A percentile compares a stretch with the other conserved stretches of the same genome.
These are phyloP conservation scores for Lachnellula willkommii DNA, from an alignment of 2,329 filamentous ascomycete species.

Conservation along the genomic window DNA sequence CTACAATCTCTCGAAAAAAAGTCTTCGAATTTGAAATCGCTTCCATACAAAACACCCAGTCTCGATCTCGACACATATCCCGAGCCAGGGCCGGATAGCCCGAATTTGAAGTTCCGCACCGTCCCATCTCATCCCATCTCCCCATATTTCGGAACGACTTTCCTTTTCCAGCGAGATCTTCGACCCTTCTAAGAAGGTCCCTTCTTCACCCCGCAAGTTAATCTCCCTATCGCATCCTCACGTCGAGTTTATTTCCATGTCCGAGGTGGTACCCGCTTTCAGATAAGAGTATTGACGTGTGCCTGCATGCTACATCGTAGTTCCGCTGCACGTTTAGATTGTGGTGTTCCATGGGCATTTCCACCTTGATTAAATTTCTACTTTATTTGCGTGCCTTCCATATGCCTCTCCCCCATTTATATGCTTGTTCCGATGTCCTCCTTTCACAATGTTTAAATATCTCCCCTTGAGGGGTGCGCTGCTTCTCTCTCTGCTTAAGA, in stretches of 20 bases:
- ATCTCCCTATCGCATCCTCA: background rate
- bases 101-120: background rate
- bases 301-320: background rate
- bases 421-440: background rate
- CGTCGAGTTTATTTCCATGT: background rate
- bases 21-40: no score
- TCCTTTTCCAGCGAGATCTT: background rate
- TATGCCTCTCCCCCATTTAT: background rate
- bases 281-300: background rate
- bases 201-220: background rate
- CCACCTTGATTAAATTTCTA: background rate
- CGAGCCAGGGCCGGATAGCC: background rate
- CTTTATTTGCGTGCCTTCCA: background rate
- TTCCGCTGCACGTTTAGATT: background rate
- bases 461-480: background rate
- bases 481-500: background rate
- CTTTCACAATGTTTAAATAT: background rate
- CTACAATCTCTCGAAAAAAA: no score
- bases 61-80: no score
- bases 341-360: background rate
- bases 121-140: background rate
- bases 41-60: no score
- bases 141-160: constrained; percentile 6
- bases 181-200: background rate
- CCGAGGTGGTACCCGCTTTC: background rate